Base-by-base conservation (phyloP, 192 early-diverging fungal genomes). In the Podila epigama region DNA sequence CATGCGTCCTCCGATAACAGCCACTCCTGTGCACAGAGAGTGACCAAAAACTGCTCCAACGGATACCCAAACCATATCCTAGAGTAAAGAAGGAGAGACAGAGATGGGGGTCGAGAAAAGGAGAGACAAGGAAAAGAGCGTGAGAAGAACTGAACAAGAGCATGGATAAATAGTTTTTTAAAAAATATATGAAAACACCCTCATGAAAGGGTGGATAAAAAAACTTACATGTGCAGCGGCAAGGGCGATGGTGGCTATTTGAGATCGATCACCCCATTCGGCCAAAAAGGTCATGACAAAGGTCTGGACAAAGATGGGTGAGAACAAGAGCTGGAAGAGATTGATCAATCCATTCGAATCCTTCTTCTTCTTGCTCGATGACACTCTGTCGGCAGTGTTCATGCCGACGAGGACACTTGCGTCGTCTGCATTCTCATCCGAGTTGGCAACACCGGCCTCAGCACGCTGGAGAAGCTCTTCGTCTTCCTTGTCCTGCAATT, bases 251-350 rank as follows among this genome's bases (percentile, higher is more conserved):
- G 97, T 98, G 3, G 95, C 92, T 63, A 98, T 93, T 82, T 99
- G 97, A 60, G 94, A 96, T 28, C 96, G 88, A 79, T 98, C 96
- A 15, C 96, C 96, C 96, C 96, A 99, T 75, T 99, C 98, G 41
- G 94, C 98, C 63, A 99, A 63, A 67, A 99, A 99, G 39, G 96
- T 98, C 69, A 99, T 75, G 34, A 96, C 88, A 86, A 98, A 98
- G 0, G 93, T 95, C 83, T 99, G 93, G 27, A 98, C 89, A 88
- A 96, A 98, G 31, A 95, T 82, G 0, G 98, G 96, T 27, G 96
- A 96, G 58, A 97, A 87, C 35, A 97, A 70, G 36, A 90, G 82
- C 16, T 93, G 89, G 69, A 89, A 73, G 60, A 96, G 75, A 68
- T 94, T 94, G 61, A 86, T 70, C 6, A 94, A 58, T 36, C 89